Percentiles rank a stretch among this genome's conserved stretches.
phyloP scores from a whole-genome alignment of 192 early-diverging fungal genomes.

The Lunasporangiospora selenospora region DNA sequence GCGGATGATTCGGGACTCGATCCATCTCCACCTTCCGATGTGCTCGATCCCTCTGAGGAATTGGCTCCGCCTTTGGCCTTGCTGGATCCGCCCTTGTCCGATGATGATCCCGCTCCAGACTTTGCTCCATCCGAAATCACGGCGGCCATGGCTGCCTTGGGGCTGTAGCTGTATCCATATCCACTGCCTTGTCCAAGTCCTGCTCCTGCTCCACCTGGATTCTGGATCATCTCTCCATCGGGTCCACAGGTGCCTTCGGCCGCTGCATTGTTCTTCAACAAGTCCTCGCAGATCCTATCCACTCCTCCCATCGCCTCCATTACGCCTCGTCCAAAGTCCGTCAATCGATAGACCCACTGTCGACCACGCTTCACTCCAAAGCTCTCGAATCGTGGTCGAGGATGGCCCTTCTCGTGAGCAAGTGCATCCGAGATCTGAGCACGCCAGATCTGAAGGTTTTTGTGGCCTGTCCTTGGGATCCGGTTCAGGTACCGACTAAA shows the following conservation, averaged over 20 bases:
- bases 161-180: conserved; percentile 42
- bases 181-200: conserved; percentile 41
- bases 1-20: conserved; percentile 18
- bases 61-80: not conserved
- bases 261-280: conserved; percentile 37
- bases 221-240: conserved; percentile 17
- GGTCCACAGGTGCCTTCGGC: conserved; percentile 2
- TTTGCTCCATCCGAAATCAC: not conserved
- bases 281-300: conserved; percentile 39
- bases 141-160: not conserved
- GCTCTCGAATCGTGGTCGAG: conserved; percentile 40
- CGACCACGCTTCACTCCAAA: conserved; percentile 46
- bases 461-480: conserved; percentile 44
- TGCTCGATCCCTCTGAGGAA: not conserved
- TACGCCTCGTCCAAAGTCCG: conserved; percentile 39
- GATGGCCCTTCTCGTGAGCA: conserved; percentile 46
- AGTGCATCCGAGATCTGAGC: conserved; percentile 46
- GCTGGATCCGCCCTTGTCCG: not conserved
- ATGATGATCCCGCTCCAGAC: not conserved
- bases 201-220: conserved; percentile 23
- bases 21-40: conserved; percentile 8
- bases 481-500: conserved; percentile 45
- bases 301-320: conserved; percentile 46
- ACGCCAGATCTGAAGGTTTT: conserved; percentile 46
- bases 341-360: conserved; percentile 45